Percentiles rank a stretch among this genome's conserved stretches.
phyloP scores from a whole-genome alignment of 1,284 basidiomycete genomes.

The Austroboletus novae-zelandiae region DNA sequence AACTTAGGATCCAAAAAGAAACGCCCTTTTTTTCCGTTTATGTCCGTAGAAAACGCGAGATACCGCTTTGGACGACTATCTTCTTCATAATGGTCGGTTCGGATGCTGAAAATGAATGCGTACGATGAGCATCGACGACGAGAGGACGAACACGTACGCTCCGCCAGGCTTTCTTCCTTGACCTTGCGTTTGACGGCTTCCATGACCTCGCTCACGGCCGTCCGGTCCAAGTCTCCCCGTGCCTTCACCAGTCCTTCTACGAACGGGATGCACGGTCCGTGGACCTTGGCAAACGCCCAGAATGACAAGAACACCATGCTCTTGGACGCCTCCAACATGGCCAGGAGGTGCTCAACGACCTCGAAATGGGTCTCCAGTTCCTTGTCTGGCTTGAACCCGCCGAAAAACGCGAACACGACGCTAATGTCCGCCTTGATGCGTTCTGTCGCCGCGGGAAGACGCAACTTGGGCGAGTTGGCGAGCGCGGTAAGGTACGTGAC shows the following conservation, averaged over 20 bases:
- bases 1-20: too few relatives aligned
- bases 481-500: slow-evolving; percentile 90
- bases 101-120: slow-evolving; percentile 43
- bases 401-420: slow-evolving; percentile 80
- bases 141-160: slow-evolving; percentile 62
- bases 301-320: slow-evolving; percentile 95
- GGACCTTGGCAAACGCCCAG: slow-evolving; percentile 93
- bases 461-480: slow-evolving; percentile 82
- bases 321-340: slow-evolving; percentile 86
- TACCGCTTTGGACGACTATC: slow-evolving; percentile 69
- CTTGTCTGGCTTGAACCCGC: slow-evolving; percentile 71
- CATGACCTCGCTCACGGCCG: slow-evolving; percentile 89
- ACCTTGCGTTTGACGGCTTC: slow-evolving; percentile 92
- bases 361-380: slow-evolving; percentile 86
- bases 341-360: slow-evolving; percentile 82
- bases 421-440: slow-evolving; percentile 83
- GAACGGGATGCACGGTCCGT: slow-evolving; percentile 91
- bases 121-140: neutral
- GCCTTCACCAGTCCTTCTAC: slow-evolving; percentile 89
- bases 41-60: slow-evolving; percentile 61
- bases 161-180: slow-evolving; percentile 79
- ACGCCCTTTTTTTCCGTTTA: slow-evolving; percentile 7
- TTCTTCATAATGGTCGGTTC: slow-evolving; percentile 88
- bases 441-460: slow-evolving; percentile 82
- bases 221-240: slow-evolving; percentile 87